Evolutionary conservation across 257 asterid species (phyloP), one percentile per base, ranked within the genome.

Genomic region (Ligustrum vulgare): DNA sequence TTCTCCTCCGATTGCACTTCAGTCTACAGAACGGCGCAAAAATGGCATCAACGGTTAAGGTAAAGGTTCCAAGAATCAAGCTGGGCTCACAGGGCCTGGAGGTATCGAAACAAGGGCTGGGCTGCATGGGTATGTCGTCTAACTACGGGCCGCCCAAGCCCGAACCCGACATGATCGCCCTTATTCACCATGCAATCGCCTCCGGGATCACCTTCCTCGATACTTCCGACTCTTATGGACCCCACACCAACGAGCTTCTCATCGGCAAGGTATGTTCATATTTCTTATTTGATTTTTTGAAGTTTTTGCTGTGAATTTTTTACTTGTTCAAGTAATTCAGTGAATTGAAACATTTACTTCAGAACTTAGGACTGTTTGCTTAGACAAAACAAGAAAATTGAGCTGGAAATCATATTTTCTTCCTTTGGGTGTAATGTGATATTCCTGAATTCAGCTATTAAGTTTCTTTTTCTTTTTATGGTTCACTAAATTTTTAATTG

Each of bases 101-200:
- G 34, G 84, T 83, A 8, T 80, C 82, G 3, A 67, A 69, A 67
- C 71, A 72, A 36, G 86, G 84, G 25, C 67, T 83, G 36, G 86
- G 84, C 41, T 83, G 86, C 34, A 79, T 81, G 86, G 71, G 86
- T 2, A 84, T 84, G 88, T 81, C 88, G 0, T 5, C 67, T 22
- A 28, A 18, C 6, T 79, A 84, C 78, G 83, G 87, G 28, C 75
- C 76, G 13, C 72, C 79, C 23, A 84, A 78, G 73, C 83, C 85
- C 58, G 83, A 75, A 23, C 68, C 83, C 12, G 87, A 83, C 6
- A 80, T 81, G 83, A 81, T 84, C 75, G 33, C 80, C 6, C 54
- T 84, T 66, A 82, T 84, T 68, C 85, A 64, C 69, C 73, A 84
- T 22, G 85, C 87, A 5, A 66, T 84, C 45, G 64, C 78, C 60